These are phyloP conservation scores for Xylaria sp. DNA, from an alignment of 2,329 filamentous ascomycete species.

Conservation along the genomic window DNA sequence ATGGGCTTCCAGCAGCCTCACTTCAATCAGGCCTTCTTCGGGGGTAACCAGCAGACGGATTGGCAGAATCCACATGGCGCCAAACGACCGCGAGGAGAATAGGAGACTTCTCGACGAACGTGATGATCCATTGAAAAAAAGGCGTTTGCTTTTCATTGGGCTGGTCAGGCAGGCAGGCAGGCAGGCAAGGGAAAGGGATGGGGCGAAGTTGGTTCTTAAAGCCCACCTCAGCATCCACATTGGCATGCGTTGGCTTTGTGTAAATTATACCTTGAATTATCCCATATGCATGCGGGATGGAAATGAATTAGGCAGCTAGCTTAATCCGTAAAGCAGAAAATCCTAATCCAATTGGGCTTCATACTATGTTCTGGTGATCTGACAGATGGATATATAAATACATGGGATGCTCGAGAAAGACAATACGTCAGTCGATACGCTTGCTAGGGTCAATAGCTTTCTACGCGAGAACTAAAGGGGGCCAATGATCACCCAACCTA, in stretches of 20 bases:
- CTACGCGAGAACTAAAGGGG: background rate
- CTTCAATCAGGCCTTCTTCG: conserved; percentile 51
- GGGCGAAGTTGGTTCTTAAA: conserved; percentile 18
- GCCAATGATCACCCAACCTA: background rate
- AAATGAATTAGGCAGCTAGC: background rate
- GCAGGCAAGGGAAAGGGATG: conserved; percentile 8
- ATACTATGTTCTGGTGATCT: too few species aligned
- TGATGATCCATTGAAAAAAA: conserved; percentile 4
- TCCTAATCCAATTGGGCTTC: background rate
- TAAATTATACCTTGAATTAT: conserved; percentile 26
- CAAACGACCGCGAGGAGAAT: conserved; percentile 50
- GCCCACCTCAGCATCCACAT: conserved; percentile 11
- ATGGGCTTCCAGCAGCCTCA: conserved; percentile 50
- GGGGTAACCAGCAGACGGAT: conserved; percentile 49
- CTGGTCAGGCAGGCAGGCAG: conserved; percentile 10
- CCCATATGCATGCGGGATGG: background rate
- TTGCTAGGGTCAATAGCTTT: background rate
- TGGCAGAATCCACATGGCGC: conserved; percentile 53
- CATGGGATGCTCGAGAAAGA: background rate
- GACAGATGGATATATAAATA: background rate
- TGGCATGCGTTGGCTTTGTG: conserved; percentile 22
- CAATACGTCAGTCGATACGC: background rate
- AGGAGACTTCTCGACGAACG: conserved; percentile 8
- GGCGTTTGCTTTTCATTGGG: conserved; percentile 19
- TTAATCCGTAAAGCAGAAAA: background rate